Evolutionary conservation across 495 filamentous ascomycete genomes (phyloP), one percentile per base, ranked within the genome.

Genomic region (Xylaria venustula): DNA sequence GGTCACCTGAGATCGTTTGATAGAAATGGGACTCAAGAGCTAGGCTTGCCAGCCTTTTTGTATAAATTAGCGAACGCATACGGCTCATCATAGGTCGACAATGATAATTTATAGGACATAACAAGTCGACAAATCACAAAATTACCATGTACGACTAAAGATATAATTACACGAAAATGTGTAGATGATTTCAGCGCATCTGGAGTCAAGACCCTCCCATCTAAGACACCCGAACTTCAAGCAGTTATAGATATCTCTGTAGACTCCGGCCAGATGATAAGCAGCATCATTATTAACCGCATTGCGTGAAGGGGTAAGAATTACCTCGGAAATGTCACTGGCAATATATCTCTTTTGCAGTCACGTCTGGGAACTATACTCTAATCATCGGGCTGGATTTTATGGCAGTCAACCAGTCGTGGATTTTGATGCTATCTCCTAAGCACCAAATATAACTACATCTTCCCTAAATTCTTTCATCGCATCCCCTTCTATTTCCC

Each of bases 401-500:
- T n/a, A n/a, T n/a, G n/a, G n/a, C n/a, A n/a, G n/a, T n/a, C n/a
- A n/a, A n/a, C n/a, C n/a, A n/a, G n/a, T n/a, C n/a, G n/a, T n/a
- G n/a, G n/a, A n/a, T n/a, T n/a, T n/a, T n/a, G n/a, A n/a, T n/a
- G n/a, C n/a, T n/a, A n/a, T n/a, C n/a, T n/a, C n/a, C n/a, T n/a
- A n/a, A n/a, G n/a, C n/a, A n/a, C n/a, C n/a, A n/a, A n/a, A n/a
- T n/a, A n/a, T n/a, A n/a, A n/a, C n/a, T n/a, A n/a, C n/a, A n/a
- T n/a, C n/a, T n/a, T n/a, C n/a, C n/a, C n/a, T n/a, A 40, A 40
- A 12, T 15, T 40, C 37, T 15, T 40, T 9, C 3, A 40, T 81
- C 81, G 61, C 78, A 81, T 19, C 19, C 42, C 42, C 42, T 17
- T 11, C 2, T 20, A 20, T 22, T 3, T 45, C 42, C 17, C 2